These are phyloP conservation scores for Microcos paniculata DNA, from an alignment of 345 rosid genomes.

Conservation along the genomic window DNA sequence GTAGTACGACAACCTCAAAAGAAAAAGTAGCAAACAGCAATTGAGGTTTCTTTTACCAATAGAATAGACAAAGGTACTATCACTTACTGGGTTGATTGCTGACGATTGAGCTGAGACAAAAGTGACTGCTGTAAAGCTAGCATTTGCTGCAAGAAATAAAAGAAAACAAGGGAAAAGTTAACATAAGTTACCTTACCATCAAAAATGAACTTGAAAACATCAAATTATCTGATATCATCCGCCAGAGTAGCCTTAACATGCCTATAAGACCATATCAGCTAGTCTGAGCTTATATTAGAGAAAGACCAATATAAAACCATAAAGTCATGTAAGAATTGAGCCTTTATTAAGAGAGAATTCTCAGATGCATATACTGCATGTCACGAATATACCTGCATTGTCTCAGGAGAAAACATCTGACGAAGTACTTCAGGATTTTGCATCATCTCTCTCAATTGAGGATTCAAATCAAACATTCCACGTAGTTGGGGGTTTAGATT, in stretches of 20 bases:
- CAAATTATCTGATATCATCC: neutral
- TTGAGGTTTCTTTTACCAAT: neutral
- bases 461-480: conserved; percentile 58
- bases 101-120: conserved; percentile 61
- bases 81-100: conserved; percentile 63
- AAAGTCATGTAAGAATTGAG: neutral
- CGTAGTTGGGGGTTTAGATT: conserved; percentile 58
- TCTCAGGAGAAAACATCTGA: conserved; percentile 75
- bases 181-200: neutral
- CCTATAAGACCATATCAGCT: conserved; percentile 5
- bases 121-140: conserved; percentile 62
- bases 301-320: neutral
- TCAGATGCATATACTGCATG: neutral
- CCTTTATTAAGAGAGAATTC: conserved; percentile 1
- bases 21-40: neutral
- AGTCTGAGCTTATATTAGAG: neutral
- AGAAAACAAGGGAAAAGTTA: conserved; percentile 20
- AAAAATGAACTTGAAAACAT: conserved; percentile 1
- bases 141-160: conserved; percentile 46
- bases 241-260: neutral
- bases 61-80: neutral
- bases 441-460: conserved; percentile 85
- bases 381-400: conserved; percentile 58
- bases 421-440: conserved; percentile 84
- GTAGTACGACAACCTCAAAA: neutral